Evolutionary conservation across 2,329 filamentous ascomycete species (phyloP).

Genomic region (Cryphonectria parasitica): DNA sequence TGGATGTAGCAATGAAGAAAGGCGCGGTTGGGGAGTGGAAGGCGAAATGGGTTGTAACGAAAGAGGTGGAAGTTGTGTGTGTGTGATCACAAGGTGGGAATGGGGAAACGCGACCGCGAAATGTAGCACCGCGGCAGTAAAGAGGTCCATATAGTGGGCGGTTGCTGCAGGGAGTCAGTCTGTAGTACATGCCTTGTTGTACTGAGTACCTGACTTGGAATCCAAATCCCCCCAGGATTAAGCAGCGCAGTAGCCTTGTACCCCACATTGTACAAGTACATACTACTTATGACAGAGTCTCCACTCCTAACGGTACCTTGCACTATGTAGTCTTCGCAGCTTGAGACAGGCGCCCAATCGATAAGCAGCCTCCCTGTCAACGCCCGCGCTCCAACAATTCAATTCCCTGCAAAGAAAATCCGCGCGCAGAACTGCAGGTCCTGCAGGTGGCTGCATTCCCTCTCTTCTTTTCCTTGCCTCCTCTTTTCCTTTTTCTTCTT

Average conservation of each 20-base stretch:
- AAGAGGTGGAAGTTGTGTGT: not conserved
- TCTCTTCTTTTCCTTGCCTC: not conserved
- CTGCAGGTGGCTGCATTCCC: not conserved
- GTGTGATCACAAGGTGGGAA: not conserved
- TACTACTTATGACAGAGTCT: not conserved
- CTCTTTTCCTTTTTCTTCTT: not conserved
- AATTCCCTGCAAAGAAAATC: constrained; percentile 15
- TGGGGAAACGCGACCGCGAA: not conserved
- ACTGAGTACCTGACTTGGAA: not conserved
- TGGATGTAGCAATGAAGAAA: not conserved
- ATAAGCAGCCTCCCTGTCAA: constrained; percentile 6
- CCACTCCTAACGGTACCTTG: not conserved
- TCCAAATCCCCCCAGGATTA: not conserved
- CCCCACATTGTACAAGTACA: not conserved
- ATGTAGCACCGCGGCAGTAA: not conserved
- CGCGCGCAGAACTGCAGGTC: not conserved
- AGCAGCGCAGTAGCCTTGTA: not conserved
- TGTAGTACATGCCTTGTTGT: not conserved
- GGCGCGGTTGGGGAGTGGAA: not conserved
- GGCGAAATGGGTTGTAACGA: too few species aligned
- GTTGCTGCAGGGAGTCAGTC: not conserved
- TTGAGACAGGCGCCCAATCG: constrained; percentile 5
- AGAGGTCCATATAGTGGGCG: not conserved
- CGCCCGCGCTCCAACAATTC: not conserved
- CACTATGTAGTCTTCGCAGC: not conserved